Conservation (phyloP, 179 eudicot species). For the Camellia oleifera region DNA sequence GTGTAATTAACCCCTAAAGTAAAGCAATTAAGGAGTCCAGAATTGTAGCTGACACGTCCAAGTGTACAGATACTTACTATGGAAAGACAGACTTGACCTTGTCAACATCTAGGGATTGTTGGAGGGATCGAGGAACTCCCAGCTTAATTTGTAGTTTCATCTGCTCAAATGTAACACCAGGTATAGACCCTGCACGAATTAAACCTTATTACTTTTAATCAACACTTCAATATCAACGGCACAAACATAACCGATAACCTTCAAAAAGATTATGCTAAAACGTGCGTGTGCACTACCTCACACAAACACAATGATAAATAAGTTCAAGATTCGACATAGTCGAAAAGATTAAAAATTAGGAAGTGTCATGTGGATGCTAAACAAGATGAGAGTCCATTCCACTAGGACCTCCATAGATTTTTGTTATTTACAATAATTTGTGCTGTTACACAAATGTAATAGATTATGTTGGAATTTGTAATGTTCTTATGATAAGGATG, state of each 20-base stretch:
- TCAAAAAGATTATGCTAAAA: background rate
- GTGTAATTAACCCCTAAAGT: too few species aligned
- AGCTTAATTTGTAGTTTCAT: conserved; percentile 93
- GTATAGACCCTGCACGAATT: conserved; percentile 72
- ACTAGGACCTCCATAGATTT: background rate
- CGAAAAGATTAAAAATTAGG: background rate
- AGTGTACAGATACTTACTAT: conserved; percentile 57
- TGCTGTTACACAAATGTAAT: too few species aligned
- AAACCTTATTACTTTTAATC: conserved; percentile 7
- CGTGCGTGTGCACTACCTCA: background rate
- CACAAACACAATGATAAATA: background rate
- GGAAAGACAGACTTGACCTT: conserved; percentile 95
- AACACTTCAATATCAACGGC: background rate
- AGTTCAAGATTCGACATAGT: too few species aligned
- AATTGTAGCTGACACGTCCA: too few species aligned
- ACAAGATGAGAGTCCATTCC: background rate
- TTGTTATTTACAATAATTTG: background rate
- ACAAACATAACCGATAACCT: background rate
- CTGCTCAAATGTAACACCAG: conserved; percentile 84
- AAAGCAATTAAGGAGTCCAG: conserved; percentile 4
- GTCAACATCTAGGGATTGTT: conserved; percentile 66
- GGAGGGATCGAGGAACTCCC: conserved; percentile 83
- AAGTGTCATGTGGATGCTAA: background rate
- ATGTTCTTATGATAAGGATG: too few species aligned
- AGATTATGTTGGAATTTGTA: too few species aligned